Evolutionary conservation across 352 stramenopile genomes (phyloP).

Genomic region (Aphanomyces euteiches): DNA sequence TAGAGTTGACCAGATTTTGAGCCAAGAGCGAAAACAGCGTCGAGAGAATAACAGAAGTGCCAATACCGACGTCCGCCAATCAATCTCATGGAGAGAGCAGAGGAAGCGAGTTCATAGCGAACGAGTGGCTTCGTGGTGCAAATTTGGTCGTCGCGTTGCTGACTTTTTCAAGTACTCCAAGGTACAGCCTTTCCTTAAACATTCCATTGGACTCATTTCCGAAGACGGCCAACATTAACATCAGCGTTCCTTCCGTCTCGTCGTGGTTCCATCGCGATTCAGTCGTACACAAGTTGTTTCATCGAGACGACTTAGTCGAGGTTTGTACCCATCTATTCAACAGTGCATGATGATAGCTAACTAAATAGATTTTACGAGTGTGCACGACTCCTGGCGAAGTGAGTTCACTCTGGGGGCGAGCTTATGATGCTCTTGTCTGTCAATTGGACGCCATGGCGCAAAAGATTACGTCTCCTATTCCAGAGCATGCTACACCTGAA

Average conservation of each 20-base stretch:
- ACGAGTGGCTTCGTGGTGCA: neutral
- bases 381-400: conserved; percentile 31
- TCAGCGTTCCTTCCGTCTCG: neutral
- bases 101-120: neutral
- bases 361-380: conserved; percentile 9
- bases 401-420: conserved; percentile 29
- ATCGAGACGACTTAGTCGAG: neutral
- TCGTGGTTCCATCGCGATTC: neutral
- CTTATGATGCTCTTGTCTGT: conserved; percentile 31
- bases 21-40: conserved; percentile 30
- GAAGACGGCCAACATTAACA: conserved; percentile 12
- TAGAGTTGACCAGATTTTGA: conserved; percentile 43
- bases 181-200: neutral
- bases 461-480: conserved; percentile 2
- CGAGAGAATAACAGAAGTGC: neutral
- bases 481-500: conserved; percentile 21
- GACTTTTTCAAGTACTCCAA: conserved; percentile 9
- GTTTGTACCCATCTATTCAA: neutral
- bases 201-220: neutral
- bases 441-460: neutral
- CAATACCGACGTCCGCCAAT: no score
- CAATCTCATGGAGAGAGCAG: conserved; percentile 5
- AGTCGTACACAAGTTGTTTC: conserved; percentile 23
- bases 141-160: neutral
- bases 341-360: neutral